These are phyloP conservation scores for Mortierella sp. DNA, from an alignment of 371 early-diverging fungal genomes.

Conservation along the genomic window DNA sequence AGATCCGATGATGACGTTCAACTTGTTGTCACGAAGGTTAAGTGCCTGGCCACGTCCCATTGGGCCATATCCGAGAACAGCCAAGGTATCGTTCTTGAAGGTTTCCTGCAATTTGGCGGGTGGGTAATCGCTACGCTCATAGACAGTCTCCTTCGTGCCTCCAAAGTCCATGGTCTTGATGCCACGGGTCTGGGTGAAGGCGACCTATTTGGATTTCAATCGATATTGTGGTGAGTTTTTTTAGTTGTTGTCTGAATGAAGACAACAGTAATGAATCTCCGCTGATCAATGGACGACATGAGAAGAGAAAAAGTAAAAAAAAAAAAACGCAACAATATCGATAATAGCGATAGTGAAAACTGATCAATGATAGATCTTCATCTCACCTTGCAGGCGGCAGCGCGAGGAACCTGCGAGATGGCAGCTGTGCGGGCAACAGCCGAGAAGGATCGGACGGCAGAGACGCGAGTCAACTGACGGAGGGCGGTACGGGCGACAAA, in stretches of 20 bases:
- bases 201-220: conserved; percentile 20
- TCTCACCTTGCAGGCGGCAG: conserved; percentile 35
- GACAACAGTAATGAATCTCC: conserved; percentile 10
- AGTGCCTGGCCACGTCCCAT: conserved; percentile 97
- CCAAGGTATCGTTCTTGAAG: conserved; percentile 89
- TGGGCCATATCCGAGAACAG: conserved; percentile 97
- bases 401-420: conserved; percentile 53
- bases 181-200: conserved; percentile 76
- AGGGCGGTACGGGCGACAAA: conserved; percentile 52
- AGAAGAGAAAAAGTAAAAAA: background rate
- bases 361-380: background rate
- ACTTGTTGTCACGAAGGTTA: conserved; percentile 96
- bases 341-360: no score
- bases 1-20: conserved; percentile 96
- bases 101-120: conserved; percentile 92
- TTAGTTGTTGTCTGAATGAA: background rate
- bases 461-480: conserved; percentile 56
- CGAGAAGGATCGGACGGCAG: conserved; percentile 56
- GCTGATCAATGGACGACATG: background rate
- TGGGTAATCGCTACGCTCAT: conserved; percentile 96
- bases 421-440: conserved; percentile 52
- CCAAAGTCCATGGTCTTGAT: conserved; percentile 96
- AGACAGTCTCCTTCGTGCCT: conserved; percentile 92
- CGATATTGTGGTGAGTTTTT: background rate
- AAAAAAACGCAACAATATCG: background rate